phyloP scores from a whole-genome alignment of 345 rosid species.

The Balakata baccata region DNA sequence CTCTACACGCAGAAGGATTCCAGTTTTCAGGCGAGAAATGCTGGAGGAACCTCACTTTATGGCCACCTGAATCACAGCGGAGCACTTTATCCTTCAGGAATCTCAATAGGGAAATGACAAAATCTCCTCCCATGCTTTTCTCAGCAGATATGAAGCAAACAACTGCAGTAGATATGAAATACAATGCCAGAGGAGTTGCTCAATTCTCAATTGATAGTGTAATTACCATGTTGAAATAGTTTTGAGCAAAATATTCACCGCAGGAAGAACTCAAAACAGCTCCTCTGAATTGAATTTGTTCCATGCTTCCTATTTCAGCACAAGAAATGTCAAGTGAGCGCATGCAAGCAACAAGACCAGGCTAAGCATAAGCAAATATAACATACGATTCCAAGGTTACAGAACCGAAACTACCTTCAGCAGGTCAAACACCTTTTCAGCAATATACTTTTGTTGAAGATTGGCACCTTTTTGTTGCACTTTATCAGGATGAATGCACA shows the following conservation, averaged over 20 bases:
- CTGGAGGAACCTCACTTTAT: conserved; percentile 27
- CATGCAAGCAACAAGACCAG: conserved; percentile 35
- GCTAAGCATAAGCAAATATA: neutral
- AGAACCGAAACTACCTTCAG: conserved; percentile 60
- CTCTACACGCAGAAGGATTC: conserved; percentile 23
- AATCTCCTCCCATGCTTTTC: neutral
- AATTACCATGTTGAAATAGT: conserved; percentile 10
- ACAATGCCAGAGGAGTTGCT: neutral
- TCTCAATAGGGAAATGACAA: conserved; percentile 11
- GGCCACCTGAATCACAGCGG: conserved; percentile 3
- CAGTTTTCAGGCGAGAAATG: conserved; percentile 10
- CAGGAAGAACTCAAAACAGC: conserved; percentile 47
- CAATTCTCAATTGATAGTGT: conserved; percentile 18
- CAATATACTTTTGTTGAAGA: conserved; percentile 92
- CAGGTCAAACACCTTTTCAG: conserved; percentile 95
- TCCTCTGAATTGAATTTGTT: conserved; percentile 90
- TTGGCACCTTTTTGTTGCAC: conserved; percentile 97
- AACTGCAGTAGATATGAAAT: conserved; percentile 6
- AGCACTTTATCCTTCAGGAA: conserved; percentile 6
- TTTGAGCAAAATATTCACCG: conserved; percentile 12
- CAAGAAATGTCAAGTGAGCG: conserved; percentile 20
- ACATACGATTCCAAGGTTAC: neutral
- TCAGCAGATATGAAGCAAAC: conserved; percentile 5
- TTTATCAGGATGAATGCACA: conserved; percentile 99
- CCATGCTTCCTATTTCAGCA: conserved; percentile 66